Evolutionary conservation across 129 eudicot species (phyloP).

Genomic region (Flaveria linearis): DNA sequence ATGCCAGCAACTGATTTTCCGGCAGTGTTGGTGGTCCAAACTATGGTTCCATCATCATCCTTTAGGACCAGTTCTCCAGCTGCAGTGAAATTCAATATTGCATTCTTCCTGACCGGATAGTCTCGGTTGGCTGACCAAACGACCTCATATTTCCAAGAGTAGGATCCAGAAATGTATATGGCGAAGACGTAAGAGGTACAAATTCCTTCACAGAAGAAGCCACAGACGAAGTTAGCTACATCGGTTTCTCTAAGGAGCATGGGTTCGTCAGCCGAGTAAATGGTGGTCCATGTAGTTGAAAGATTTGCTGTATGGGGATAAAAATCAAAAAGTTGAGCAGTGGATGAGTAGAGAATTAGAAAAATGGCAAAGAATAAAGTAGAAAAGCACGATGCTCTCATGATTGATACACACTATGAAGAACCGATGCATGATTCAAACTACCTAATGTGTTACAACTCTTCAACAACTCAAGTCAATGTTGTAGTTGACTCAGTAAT

Average conservation of each 20-base stretch:
- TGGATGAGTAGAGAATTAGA: neutral
- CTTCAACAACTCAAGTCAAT: neutral
- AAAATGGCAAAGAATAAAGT: neutral
- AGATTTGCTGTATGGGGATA: constrained; percentile 24
- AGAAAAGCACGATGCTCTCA: too few relatives aligned
- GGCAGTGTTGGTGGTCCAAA: neutral
- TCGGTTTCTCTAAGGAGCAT: constrained; percentile 25
- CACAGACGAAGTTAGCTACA: constrained; percentile 27
- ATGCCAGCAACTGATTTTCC: constrained; percentile 10
- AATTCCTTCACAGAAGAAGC: constrained; percentile 30
- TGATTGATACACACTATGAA: too few relatives aligned
- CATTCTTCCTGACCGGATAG: neutral
- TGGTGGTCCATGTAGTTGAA: constrained; percentile 35
- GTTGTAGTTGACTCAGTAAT: neutral
- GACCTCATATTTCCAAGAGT: neutral
- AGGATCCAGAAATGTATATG: constrained; percentile 18
- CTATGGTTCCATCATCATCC: neutral
- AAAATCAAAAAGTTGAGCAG: neutral
- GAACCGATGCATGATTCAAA: neutral
- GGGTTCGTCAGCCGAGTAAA: neutral
- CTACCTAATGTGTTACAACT: neutral
- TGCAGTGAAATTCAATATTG: neutral
- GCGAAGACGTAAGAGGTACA: constrained; percentile 28
- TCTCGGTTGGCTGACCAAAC: constrained; percentile 12
- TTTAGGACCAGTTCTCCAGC: neutral